Conservation (phyloP, 2,329 filamentous ascomycete species). For the Claviceps africana region DNA sequence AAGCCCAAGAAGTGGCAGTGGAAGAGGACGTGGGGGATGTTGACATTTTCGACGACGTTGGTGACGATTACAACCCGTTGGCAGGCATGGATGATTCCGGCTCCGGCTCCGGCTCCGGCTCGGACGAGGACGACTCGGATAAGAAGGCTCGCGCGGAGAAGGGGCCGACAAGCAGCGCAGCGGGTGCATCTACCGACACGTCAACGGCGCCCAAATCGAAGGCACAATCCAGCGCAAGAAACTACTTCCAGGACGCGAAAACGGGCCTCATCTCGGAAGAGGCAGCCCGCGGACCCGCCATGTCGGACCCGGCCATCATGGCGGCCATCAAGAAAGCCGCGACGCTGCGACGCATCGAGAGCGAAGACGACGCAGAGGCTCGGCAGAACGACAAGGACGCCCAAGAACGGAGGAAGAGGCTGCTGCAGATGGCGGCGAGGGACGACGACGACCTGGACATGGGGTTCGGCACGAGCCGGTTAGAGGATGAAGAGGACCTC, state of each 20-base stretch:
- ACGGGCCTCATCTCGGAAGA: conserved; percentile 40
- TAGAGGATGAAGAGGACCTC: conserved; percentile 77
- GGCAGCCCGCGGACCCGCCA: conserved; percentile 33
- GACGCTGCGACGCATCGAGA: conserved; percentile 37
- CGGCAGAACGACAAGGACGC: conserved; percentile 35
- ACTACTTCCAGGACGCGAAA: conserved; percentile 50
- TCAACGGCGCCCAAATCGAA: conserved; percentile 28
- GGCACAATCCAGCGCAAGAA: conserved; percentile 29
- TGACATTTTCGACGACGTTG: conserved; percentile 52
- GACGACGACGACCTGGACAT: conserved; percentile 88
- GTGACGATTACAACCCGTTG: conserved; percentile 54
- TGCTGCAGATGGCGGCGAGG: conserved; percentile 59
- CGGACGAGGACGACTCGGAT: conserved; percentile 29
- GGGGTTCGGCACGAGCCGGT: conserved; percentile 79
- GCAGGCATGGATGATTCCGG: conserved; percentile 38
- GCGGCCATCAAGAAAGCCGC: conserved; percentile 79
- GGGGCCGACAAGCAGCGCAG: conserved; percentile 5
- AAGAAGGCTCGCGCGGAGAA: conserved; percentile 8
- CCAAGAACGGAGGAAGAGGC: conserved; percentile 55
- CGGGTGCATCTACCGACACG: conserved; percentile 21
- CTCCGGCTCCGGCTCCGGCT: conserved; percentile 31
- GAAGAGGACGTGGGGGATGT: conserved; percentile 41
- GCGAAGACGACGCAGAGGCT: conserved; percentile 22
- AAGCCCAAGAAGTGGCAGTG: conserved; percentile 24
- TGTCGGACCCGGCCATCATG: conserved; percentile 63